Evolutionary conservation across 129 eudicot genomes (phyloP), one percentile per base, ranked within the genome.

Genomic region (Flaveria brownii): DNA sequence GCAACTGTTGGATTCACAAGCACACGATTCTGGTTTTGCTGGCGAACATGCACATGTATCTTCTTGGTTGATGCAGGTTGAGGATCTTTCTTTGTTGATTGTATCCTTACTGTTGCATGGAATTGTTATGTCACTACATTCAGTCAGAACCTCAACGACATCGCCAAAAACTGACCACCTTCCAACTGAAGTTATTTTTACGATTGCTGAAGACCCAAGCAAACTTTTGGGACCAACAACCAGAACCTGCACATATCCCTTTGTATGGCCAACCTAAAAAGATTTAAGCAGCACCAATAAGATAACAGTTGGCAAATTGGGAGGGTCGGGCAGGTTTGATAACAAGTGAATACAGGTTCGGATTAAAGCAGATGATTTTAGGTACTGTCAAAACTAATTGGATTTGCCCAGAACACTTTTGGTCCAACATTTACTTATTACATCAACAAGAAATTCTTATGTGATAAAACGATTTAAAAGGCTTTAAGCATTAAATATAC

Each of bases 121-220:
- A 56, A 17, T 15, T 17, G 18, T 42, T 49, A 49, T 46, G 46
- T 3, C 81, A 9, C 47, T 55, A 18, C 11, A 54, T 60, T 72
- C 33, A 39, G 23, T 72, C 30, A 91, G 90, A 78, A 86, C 83
- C 82, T 91, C 76, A 8, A 87, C 73, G 70, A 95, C 87, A 66
- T 95, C 97, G 20, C 99, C 99, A 54, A 95, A 95, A 77, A 95
- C 97, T 1, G 99, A 95, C 99, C 99, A 95, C 77, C 99, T 87
- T 55, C 99, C 99, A 28, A 95, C 88, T 9, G 99, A 95, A 22
- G 87, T 95, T 82, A 95, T 95, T 76, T 87, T 87, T 55, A 87
- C 87, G 2, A 78, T 87, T 9, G 96, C 99, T 64, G 99, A 95
- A 59, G 88, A 74, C 18, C 97, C 99, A 56, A 95, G 79, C 88